A percentile compares a stretch with the other conserved stretches of the same genome.
phyloP scores from a whole-genome alignment of 768 basidiomycete species.

The Podaxis rugospora region DNA sequence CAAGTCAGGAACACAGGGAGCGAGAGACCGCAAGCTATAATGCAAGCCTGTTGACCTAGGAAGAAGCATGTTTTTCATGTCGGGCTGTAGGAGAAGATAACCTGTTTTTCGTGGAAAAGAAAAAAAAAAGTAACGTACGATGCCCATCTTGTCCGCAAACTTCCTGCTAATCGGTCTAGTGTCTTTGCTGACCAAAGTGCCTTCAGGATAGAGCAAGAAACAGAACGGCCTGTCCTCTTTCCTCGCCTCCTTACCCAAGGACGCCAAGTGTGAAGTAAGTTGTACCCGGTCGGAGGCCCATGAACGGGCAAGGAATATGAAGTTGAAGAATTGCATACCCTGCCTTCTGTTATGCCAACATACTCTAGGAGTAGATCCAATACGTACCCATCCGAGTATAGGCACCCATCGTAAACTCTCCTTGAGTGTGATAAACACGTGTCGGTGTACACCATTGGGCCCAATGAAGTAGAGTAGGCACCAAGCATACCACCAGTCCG shows the following conservation, averaged over 20 bases:
- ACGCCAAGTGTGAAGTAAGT: conserved; percentile 60
- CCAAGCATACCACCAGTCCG: conserved; percentile 90
- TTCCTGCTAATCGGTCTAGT: conserved; percentile 83
- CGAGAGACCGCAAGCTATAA: conserved; percentile 77
- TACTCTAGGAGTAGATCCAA: background rate
- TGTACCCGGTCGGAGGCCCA: conserved; percentile 82
- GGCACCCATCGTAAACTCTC: conserved; percentile 83
- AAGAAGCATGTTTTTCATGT: conserved; percentile 77
- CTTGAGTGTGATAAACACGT: conserved; percentile 91
- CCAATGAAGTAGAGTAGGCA: conserved; percentile 70
- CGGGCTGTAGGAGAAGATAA: conserved; percentile 43
- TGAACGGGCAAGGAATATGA: conserved; percentile 89
- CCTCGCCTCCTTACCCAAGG: conserved; percentile 67
- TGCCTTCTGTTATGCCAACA: conserved; percentile 22
- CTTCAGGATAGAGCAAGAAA: conserved; percentile 92
- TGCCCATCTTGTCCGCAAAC: conserved; percentile 84
- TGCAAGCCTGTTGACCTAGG: conserved; percentile 92
- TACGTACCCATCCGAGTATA: conserved; percentile 79
- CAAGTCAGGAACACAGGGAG: conserved; percentile 71
- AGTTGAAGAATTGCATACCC: conserved; percentile 93
- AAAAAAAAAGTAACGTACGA: conserved; percentile 52
- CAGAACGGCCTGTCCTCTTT: conserved; percentile 66
- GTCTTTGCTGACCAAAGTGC: conserved; percentile 85
- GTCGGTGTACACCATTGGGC: conserved; percentile 54
- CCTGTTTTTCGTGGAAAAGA: background rate